Evolutionary conservation across 2,329 filamentous ascomycete species (phyloP).

Genomic region (Penicillium sp.): DNA sequence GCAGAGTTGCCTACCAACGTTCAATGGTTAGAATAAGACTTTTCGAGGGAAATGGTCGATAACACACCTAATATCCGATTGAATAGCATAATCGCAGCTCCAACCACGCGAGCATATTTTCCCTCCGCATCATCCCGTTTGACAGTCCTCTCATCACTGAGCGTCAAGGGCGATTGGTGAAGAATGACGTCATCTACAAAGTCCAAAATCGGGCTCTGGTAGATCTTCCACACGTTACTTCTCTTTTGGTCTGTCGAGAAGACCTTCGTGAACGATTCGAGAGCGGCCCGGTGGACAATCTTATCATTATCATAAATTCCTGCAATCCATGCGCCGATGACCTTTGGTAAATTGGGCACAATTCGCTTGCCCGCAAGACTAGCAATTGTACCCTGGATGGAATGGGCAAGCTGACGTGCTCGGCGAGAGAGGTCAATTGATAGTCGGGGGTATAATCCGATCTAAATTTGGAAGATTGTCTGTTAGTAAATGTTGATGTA

Average conservation of each 20-base stretch:
- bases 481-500: constrained; percentile 4
- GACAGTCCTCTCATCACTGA: constrained; percentile 87
- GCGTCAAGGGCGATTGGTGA: constrained; percentile 74
- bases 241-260: constrained; percentile 80
- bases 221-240: constrained; percentile 74
- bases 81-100: constrained; percentile 58
- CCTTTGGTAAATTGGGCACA: constrained; percentile 72
- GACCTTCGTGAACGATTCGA: constrained; percentile 72
- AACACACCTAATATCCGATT: constrained; percentile 53
- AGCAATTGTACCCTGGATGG: constrained; percentile 66
- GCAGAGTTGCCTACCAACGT: constrained; percentile 33
- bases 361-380: constrained; percentile 73
- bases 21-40: constrained; percentile 3
- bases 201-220: constrained; percentile 76
- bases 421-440: constrained; percentile 88
- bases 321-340: constrained; percentile 88
- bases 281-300: constrained; percentile 72
- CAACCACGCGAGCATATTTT: constrained; percentile 80
- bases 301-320: constrained; percentile 86
- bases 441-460: constrained; percentile 80
- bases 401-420: constrained; percentile 84
- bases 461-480: constrained; percentile 51
- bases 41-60: neutral
- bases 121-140: constrained; percentile 80
- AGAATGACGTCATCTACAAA: constrained; percentile 77